Base-by-base conservation (phyloP, 106 monocot species). In the Dioscorea zingiberensis region DNA sequence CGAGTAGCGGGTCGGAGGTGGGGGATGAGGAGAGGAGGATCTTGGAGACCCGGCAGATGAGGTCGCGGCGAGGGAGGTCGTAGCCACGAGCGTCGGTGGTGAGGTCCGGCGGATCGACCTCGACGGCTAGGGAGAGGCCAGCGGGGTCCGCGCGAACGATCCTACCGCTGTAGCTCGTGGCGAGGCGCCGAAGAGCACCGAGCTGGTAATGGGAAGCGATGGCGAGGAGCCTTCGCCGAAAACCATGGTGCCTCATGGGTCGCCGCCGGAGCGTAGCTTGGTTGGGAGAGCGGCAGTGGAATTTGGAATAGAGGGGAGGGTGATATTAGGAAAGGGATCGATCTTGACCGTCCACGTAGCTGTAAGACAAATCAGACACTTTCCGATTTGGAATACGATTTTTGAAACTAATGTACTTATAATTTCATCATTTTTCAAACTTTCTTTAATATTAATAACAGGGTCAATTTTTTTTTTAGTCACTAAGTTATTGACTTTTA, bases 51-150 rank as follows among this genome's bases (percentile, higher is more conserved):
- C 72, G 75, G 84, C 93, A 98, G 74, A 98, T 47, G 77, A 98
- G 89, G 71, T 93, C 79, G 29, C 86, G 86, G 58, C 92, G 88
- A 29, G 86, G 98, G 21, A 86, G 74, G 55, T 58, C 58, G 75
- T 81, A 55, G 81, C 81, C 80, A n/a, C 85, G 82, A 25, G 70
- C 23, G 74, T 88, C 86, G 32, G 48, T 48, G 56, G 71, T 26
- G 65, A 81, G 74, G 44, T 55, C 57, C 0, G 82, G 73, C 2
- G 84, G 76, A 44, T 69, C 48, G 53, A 97, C 65, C 66, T 80
- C 77, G 59, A 97, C 79, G 30, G 83, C 45, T 54, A 93, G 55
- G 38, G 72, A 58, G 27, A 82, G 81, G 70, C 89, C 86, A 22
- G 77, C 60, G 25, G 79, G 21, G 48, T 77, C 78, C 14, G 73